phyloP scores from a whole-genome alignment of 192 early-diverging fungal species.

The Backusella circina region DNA sequence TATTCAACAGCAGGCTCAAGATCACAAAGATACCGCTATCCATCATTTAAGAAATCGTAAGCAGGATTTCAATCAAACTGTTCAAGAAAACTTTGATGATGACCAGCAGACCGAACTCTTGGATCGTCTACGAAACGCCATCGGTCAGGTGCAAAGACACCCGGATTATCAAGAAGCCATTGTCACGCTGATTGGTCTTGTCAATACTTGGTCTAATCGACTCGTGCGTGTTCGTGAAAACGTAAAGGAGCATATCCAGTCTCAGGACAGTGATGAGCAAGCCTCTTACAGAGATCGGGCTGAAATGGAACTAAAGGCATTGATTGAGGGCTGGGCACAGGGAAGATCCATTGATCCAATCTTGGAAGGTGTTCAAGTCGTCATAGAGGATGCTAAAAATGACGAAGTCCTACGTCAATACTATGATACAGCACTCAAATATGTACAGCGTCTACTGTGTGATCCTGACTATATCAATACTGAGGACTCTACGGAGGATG shows the following conservation, averaged over 20 bases:
- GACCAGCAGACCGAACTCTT: slow-evolving; percentile 32
- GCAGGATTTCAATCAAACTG: neutral
- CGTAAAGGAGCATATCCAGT: neutral
- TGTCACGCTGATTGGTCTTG: slow-evolving; percentile 23
- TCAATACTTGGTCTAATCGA: slow-evolving; percentile 31
- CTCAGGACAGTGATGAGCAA: slow-evolving; percentile 4
- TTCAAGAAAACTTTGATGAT: slow-evolving; percentile 20
- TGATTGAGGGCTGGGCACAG: slow-evolving; percentile 43
- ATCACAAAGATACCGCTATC: neutral
- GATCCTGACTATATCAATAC: slow-evolving; percentile 36
- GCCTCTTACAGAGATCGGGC: slow-evolving; percentile 20
- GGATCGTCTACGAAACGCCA: slow-evolving; percentile 25
- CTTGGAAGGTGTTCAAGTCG: slow-evolving; percentile 18
- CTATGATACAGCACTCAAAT: slow-evolving; percentile 16
- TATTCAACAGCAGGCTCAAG: neutral
- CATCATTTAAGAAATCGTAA: neutral
- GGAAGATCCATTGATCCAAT: slow-evolving; percentile 34
- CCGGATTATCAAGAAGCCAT: slow-evolving; percentile 39
- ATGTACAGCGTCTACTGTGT: slow-evolving; percentile 21
- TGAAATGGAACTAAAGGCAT: slow-evolving; percentile 32
- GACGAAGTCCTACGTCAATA: slow-evolving; percentile 30
- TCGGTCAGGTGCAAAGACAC: slow-evolving; percentile 36
- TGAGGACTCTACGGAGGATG: slow-evolving; percentile 19
- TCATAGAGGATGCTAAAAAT: slow-evolving; percentile 13
- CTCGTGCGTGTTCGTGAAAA: neutral